Conservation (phyloP, 495 filamentous ascomycete species). For the Penicillium bialowiezense region DNA sequence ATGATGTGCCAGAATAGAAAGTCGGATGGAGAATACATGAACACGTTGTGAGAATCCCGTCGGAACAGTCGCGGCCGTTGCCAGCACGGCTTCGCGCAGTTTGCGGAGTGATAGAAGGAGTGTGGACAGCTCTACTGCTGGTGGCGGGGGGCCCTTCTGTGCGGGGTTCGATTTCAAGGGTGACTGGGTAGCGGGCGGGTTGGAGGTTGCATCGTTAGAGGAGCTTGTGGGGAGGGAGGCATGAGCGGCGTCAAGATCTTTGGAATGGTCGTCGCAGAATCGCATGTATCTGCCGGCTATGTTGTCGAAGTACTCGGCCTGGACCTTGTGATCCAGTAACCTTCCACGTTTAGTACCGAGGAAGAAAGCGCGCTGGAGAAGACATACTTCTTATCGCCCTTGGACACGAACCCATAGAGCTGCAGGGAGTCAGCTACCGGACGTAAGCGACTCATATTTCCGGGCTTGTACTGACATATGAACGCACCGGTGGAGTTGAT, state of each 20-base stretch:
- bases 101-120: slow-evolving; percentile 79
- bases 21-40: slow-evolving; percentile 77
- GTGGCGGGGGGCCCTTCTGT: slow-evolving; percentile 26
- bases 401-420: slow-evolving; percentile 77
- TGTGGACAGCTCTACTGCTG: slow-evolving; percentile 53
- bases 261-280: slow-evolving; percentile 72
- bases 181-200: slow-evolving; percentile 34
- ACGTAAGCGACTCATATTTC: slow-evolving; percentile 63
- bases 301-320: slow-evolving; percentile 80
- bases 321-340: slow-evolving; percentile 68
- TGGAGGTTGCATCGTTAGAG: slow-evolving; percentile 39
- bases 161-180: slow-evolving; percentile 17
- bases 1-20: slow-evolving; percentile 74
- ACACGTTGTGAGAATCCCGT: slow-evolving; percentile 63
- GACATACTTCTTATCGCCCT: slow-evolving; percentile 72
- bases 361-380: too few species aligned
- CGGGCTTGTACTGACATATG: slow-evolving; percentile 16
- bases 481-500: slow-evolving; percentile 5
- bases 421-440: slow-evolving; percentile 73
- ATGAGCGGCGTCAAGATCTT: slow-evolving; percentile 71
- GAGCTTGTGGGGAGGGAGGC: slow-evolving; percentile 56
- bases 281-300: slow-evolving; percentile 83
- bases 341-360: slow-evolving; percentile 38
- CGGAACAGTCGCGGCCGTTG: slow-evolving; percentile 63
- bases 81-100: slow-evolving; percentile 75